phyloP scores from a whole-genome alignment of 345 rosid species.

The Excoecaria cochinchinensis region DNA sequence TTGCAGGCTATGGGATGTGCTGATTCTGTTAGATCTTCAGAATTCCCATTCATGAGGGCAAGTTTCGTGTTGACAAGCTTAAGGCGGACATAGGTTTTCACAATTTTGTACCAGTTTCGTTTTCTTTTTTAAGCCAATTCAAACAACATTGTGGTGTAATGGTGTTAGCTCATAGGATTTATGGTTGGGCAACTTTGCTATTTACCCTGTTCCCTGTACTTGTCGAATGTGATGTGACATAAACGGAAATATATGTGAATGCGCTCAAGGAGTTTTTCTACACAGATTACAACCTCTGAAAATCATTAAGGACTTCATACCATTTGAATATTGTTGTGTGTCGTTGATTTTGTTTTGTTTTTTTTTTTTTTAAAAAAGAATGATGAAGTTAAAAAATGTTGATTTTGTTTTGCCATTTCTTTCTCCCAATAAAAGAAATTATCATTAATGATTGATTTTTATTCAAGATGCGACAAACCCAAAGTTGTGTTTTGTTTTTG shows the following conservation, averaged over 20 bases:
- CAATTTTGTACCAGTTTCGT: conserved; percentile 42
- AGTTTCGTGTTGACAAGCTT: neutral
- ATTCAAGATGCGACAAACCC: too few relatives aligned
- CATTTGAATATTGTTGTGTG: too few relatives aligned
- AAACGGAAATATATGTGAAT: conserved; percentile 18
- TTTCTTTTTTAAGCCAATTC: neutral
- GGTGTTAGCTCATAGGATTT: conserved; percentile 26
- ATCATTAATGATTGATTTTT: too few relatives aligned
- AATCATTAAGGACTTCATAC: too few relatives aligned
- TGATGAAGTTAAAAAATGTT: too few relatives aligned
- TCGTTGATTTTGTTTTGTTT: too few relatives aligned
- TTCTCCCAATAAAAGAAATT: too few relatives aligned
- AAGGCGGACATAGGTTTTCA: conserved; percentile 17
- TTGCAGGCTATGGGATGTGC: conserved; percentile 11
- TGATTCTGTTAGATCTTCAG: conserved; percentile 4
- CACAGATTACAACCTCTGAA: too few relatives aligned
- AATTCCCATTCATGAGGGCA: neutral
- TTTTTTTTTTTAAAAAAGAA: too few relatives aligned
- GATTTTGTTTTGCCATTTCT: too few relatives aligned
- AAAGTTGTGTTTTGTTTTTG: too few relatives aligned
- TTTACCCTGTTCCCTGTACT: conserved; percentile 8
- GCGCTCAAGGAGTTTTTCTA: neutral
- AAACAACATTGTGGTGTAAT: conserved; percentile 28
- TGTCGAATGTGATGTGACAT: conserved; percentile 31
- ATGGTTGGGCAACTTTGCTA: conserved; percentile 14